phyloP scores from a whole-genome alignment of 139 green algal genomes.

The Pleodorina starrii region DNA sequence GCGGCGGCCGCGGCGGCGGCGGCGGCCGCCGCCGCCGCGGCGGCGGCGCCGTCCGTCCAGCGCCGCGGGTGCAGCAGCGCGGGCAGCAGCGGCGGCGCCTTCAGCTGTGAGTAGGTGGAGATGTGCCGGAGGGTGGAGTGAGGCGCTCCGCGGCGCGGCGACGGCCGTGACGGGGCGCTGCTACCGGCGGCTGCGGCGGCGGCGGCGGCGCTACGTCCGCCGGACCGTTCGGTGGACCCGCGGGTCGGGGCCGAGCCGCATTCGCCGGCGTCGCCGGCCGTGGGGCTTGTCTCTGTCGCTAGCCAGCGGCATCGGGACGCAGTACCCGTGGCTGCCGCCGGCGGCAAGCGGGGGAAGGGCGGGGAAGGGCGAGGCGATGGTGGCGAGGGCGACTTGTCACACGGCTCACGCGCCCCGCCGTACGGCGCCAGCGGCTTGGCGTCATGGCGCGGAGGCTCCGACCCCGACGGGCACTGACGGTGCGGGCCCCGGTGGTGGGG shows the following conservation, averaged over 20 bases:
- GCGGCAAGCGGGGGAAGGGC: neutral
- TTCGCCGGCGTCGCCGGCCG: neutral
- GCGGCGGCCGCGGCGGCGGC: neutral
- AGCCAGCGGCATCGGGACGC: neutral
- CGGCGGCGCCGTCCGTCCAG: conserved; percentile 10
- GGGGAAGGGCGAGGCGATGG: neutral
- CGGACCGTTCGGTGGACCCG: neutral
- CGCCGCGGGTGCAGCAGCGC: neutral
- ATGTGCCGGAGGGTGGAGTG: neutral
- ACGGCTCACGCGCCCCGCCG: too few species aligned
- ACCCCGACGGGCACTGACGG: neutral
- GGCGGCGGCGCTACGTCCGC: neutral
- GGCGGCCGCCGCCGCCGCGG: neutral
- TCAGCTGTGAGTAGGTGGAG: neutral
- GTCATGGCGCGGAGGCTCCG: neutral
- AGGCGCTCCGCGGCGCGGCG: neutral
- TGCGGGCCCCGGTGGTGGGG: neutral
- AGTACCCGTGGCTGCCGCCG: neutral
- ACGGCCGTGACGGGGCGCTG: too few species aligned
- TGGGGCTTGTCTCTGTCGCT: neutral
- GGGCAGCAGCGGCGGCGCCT: neutral
- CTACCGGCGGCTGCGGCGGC: too few species aligned
- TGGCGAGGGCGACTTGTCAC: neutral
- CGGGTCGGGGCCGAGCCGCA: neutral
- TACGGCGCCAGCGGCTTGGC: too few species aligned